Evolutionary conservation across 2,329 filamentous ascomycete genomes (phyloP), one percentile per base, ranked within the genome.

Genomic region (Didymella pinodella): DNA sequence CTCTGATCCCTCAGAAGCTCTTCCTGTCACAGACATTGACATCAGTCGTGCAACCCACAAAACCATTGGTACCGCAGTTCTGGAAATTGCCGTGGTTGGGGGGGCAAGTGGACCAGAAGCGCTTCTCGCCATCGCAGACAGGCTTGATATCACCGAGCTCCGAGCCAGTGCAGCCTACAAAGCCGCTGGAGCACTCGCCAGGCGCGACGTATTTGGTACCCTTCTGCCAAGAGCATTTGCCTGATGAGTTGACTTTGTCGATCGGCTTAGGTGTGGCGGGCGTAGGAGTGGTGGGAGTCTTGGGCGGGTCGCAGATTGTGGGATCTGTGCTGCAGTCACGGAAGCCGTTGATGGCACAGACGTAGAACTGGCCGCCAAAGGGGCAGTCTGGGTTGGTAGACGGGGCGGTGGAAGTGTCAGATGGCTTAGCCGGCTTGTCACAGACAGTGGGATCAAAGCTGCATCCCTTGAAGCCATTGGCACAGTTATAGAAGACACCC

Each of bases 271-370:
- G 45, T 10, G 4, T 29, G 38, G 12, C 10, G 29, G 45, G 28
- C n/a, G 1, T 29, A 4, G 45, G 45, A 18, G 11, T 29, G 38
- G 20, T 12, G 7, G 20, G 20, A 25, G 38, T 5, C 4, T 8
- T 41, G 20, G 38, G 36, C 3, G 14, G 20, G 45, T 47, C 45
- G 45, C 45, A 47, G 44, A 47, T 22, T 3, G 3, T 12, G 5
- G 44, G 14, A 16, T 47, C 18, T 4, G 44, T 34, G 28, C 26
- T 31, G 44, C 28, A 47, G 28, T 28, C 44, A 3, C 44, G 44
- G 44, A 47, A 47, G 18, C 44, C 44, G 28, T 47, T 47, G 44
- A 14, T 47, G n/a, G 44, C 45, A 11, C 45, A 36, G 45, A 48
- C 29, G 31, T 36, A 36, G 18, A 22, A 48, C 14, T 7, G 12